phyloP scores from a whole-genome alignment of 176 grass and related monocot species.

The Eragrostis nindensis region DNA sequence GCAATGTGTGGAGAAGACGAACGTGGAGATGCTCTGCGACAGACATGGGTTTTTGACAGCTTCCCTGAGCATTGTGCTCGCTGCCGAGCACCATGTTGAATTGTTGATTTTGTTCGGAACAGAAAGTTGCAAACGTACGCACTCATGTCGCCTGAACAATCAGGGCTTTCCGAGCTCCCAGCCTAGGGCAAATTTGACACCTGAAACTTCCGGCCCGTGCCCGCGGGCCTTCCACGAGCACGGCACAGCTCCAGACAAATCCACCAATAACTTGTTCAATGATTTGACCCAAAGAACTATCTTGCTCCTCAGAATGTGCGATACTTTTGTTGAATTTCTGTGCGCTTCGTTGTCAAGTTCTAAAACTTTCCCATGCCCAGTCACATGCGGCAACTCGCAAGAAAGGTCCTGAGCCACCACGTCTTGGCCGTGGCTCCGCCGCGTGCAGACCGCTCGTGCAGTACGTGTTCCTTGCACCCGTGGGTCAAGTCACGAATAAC shows the following conservation, averaged over 20 bases:
- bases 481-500: constrained; percentile 34
- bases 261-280: background rate
- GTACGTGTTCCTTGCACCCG: constrained; percentile 5
- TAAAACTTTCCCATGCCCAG: background rate
- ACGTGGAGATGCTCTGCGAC: too few relatives aligned
- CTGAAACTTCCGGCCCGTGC: background rate
- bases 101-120: background rate
- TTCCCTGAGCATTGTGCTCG: too few relatives aligned
- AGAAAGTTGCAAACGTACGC: background rate
- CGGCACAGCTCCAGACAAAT: background rate
- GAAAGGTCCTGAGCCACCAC: background rate
- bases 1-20: too few relatives aligned
- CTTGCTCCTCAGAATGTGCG: background rate
- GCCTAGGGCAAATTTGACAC: background rate
- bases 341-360: background rate
- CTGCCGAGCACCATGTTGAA: too few relatives aligned
- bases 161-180: background rate
- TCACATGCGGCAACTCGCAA: background rate
- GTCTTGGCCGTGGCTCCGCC: too few relatives aligned
- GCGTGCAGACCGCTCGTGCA: background rate
- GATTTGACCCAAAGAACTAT: background rate
- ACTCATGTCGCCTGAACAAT: background rate
- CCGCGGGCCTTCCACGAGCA: background rate
- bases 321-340: background rate
- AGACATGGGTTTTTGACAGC: too few relatives aligned